phyloP scores from a whole-genome alignment of 257 asterid species.

The Schizonepeta tenuifolia region DNA sequence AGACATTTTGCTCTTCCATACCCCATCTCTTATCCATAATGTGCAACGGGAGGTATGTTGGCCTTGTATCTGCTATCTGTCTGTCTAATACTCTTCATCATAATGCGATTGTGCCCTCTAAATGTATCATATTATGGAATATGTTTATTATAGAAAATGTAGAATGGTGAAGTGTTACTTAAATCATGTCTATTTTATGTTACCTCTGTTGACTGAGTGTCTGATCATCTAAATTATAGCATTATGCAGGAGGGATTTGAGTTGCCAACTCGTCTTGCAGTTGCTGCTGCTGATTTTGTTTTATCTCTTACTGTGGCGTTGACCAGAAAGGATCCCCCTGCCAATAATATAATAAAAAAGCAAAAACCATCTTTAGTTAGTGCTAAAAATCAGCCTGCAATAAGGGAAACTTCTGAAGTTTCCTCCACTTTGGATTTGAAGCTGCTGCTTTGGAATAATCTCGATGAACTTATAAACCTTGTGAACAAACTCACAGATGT shows the following conservation, averaged over 20 bases:
- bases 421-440: constrained; percentile 54
- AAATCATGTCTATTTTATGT: constrained; percentile 6
- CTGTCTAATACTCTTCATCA: constrained; percentile 5
- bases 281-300: constrained; percentile 86
- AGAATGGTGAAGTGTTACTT: background rate
- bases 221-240: constrained; percentile 56
- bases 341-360: constrained; percentile 48
- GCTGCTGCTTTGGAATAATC: constrained; percentile 75
- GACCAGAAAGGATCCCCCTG: constrained; percentile 50
- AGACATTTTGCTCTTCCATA: constrained; percentile 57
- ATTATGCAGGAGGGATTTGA: constrained; percentile 76
- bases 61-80: constrained; percentile 14
- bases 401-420: constrained; percentile 47
- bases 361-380: constrained; percentile 44
- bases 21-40: constrained; percentile 57
- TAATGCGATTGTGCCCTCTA: background rate
- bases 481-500: constrained; percentile 76
- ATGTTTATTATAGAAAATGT: background rate
- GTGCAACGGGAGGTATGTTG: constrained; percentile 64
- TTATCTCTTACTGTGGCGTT: constrained; percentile 74
- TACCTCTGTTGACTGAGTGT: constrained; percentile 22
- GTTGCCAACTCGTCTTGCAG: constrained; percentile 93
- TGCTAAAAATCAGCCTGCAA: constrained; percentile 42
- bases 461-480: constrained; percentile 62
- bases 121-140: background rate